Percentiles rank a stretch among this genome's conserved stretches.
phyloP scores from a whole-genome alignment of 306 rosid genomes.

The Malus sieversii region DNA sequence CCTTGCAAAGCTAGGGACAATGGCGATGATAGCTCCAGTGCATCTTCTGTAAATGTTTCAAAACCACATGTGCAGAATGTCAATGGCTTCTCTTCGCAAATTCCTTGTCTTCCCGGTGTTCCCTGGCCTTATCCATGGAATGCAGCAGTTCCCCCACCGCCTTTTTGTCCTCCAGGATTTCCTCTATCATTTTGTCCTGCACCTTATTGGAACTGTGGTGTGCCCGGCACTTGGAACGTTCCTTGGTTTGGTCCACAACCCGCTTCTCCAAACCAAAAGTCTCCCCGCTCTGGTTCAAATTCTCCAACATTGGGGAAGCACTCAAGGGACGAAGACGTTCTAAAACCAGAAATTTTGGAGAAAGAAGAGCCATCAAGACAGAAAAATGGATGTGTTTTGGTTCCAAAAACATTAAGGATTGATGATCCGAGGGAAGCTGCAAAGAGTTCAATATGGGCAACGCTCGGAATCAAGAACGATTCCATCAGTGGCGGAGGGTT shows the following conservation, averaged over 20 bases:
- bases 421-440: slow-evolving; percentile 88
- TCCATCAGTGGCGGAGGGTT: slow-evolving; percentile 42
- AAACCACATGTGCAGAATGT: slow-evolving; percentile 26
- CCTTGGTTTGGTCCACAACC: slow-evolving; percentile 63
- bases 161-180: slow-evolving; percentile 62
- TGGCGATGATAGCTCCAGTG: slow-evolving; percentile 49
- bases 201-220: slow-evolving; percentile 60
- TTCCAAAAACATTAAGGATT: slow-evolving; percentile 82
- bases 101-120: slow-evolving; percentile 60
- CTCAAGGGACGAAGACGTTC: slow-evolving; percentile 49
- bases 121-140: slow-evolving; percentile 88
- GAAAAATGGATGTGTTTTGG: slow-evolving; percentile 58
- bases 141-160: slow-evolving; percentile 44
- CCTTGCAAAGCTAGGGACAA: slow-evolving; percentile 39
- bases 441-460: slow-evolving; percentile 89
- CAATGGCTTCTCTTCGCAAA: slow-evolving; percentile 50
- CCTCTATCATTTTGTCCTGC: slow-evolving; percentile 59
- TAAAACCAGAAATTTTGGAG: slow-evolving; percentile 22
- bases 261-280: slow-evolving; percentile 30
- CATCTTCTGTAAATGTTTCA: slow-evolving; percentile 47
- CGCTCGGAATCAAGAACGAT: slow-evolving; percentile 88
- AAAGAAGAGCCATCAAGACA: slow-evolving; percentile 40
- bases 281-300: slow-evolving; percentile 30
- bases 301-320: slow-evolving; percentile 69
- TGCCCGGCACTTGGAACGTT: slow-evolving; percentile 55